Evolutionary conservation across 805 yeast species (phyloP), one percentile per base, ranked within the genome.

Genomic region (Teunomyces funiuensis): DNA sequence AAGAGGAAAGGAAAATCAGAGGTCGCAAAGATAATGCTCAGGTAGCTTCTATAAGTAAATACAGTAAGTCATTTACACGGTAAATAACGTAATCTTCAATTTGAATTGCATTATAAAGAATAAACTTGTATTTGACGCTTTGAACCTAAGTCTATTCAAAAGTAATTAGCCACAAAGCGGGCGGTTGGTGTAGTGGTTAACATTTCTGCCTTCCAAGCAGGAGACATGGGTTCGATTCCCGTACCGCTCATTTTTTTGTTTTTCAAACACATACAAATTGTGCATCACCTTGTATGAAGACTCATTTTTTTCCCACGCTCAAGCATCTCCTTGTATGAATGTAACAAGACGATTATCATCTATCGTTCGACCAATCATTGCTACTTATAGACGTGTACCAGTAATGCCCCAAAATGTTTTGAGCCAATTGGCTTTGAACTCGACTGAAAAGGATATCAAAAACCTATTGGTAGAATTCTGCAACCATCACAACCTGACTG

Each of bases 211-310:
- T 84, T 85, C 90, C 90, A 84, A 85, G 90, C 88, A 80, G 80
- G 83, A 73, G 90, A 80, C 88, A 82, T 78, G 90, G 89, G 91
- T 84, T 84, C 91, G 89, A 84, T 82, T 84, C 91, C 85, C 88
- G 84, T 80, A 81, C 82, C 83, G 80, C 82, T 82, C 88, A 80
- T 50, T 52, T 54, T 61, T 62, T 65, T 9, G 15, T 9, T 14
- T 34, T 36, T 15, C 18, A 9, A 6, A n/a, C 30, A 3, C 17
- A 5, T 11, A 4, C 15, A 5, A 28, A 28, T 7, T 6, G 15
- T 7, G 18, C 19, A 33, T 23, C 19, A 9, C 18, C 23, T 22
- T 18, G 27, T 11, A 14, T 20, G n/a, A 16, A 23, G 28, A 14
- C 14, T 33, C 28, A 10, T 33, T 31, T 31, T 31, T 31, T 31